phyloP scores from a whole-genome alignment of 192 early-diverging fungal genomes.

The Chytriomyces confervae region DNA sequence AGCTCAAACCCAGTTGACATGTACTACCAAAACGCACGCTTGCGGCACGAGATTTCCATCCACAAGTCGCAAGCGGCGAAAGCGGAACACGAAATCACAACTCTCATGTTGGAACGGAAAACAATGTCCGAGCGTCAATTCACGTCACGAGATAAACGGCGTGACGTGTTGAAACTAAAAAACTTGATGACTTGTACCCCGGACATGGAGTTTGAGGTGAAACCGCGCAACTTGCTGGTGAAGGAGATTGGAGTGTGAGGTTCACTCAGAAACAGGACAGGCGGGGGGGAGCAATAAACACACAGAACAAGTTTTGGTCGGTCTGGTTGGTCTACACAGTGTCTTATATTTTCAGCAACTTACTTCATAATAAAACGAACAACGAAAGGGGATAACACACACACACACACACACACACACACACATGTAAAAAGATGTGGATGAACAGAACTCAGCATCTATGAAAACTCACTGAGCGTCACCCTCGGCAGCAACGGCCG shows the following conservation, averaged over 20 bases:
- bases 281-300: too few relatives aligned
- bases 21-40: constrained; percentile 26
- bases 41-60: constrained; percentile 25
- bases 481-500: too few relatives aligned
- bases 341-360: too few relatives aligned
- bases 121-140: not conserved
- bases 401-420: too few relatives aligned
- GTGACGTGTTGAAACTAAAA: constrained; percentile 23
- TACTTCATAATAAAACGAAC: too few relatives aligned
- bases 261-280: too few relatives aligned
- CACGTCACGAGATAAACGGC: constrained; percentile 9
- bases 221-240: constrained; percentile 3
- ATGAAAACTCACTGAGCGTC: too few relatives aligned
- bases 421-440: too few relatives aligned
- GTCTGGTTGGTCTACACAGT: too few relatives aligned
- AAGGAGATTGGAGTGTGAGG: constrained; percentile 18
- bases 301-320: too few relatives aligned
- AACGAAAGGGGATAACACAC: too few relatives aligned
- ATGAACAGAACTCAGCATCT: too few relatives aligned
- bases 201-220: constrained; percentile 40
- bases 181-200: constrained; percentile 40
- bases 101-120: constrained; percentile 9
- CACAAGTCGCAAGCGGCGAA: constrained; percentile 18
- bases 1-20: constrained; percentile 15
- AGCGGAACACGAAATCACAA: constrained; percentile 14